Conservation (phyloP, 2,329 filamentous ascomycete species). For the Pseudogymnoascus sp. region DNA sequence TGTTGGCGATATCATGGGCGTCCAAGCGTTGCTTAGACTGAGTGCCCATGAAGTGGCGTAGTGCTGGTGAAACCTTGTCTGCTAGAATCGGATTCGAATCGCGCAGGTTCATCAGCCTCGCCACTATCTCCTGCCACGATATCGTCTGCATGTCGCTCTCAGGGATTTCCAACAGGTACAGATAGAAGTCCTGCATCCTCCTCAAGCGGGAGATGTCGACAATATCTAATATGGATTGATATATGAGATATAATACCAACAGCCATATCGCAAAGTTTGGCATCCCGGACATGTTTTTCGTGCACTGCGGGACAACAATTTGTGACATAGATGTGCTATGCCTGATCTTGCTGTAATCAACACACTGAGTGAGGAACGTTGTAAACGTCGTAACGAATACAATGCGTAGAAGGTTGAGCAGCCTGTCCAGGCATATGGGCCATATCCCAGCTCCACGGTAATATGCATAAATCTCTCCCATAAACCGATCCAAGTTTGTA, state of each 20-base stretch:
- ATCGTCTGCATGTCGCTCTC: constrained; percentile 68
- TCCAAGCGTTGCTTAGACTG: constrained; percentile 92
- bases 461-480: constrained; percentile 63
- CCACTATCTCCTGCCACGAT: constrained; percentile 67
- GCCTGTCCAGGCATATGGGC: constrained; percentile 55
- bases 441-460: constrained; percentile 62
- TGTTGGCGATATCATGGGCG: constrained; percentile 93
- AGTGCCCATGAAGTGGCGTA: constrained; percentile 60
- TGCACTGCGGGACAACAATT: constrained; percentile 57
- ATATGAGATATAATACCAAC: constrained; percentile 59
- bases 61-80: constrained; percentile 50
- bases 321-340: constrained; percentile 41
- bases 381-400: constrained; percentile 63
- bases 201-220: constrained; percentile 53
- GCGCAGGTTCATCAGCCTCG: constrained; percentile 61
- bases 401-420: constrained; percentile 54
- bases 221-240: constrained; percentile 50
- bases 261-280: constrained; percentile 46
- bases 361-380: constrained; percentile 62
- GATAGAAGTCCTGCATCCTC: constrained; percentile 64
- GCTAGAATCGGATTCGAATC: constrained; percentile 64
- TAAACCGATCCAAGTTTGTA: constrained; percentile 62
- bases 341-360: constrained; percentile 57
- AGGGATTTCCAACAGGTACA: constrained; percentile 59
- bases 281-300: constrained; percentile 34